Evolutionary conservation across 768 basidiomycete species (phyloP), one percentile per base, ranked within the genome.

Genomic region (Auriscalpium vulgare): DNA sequence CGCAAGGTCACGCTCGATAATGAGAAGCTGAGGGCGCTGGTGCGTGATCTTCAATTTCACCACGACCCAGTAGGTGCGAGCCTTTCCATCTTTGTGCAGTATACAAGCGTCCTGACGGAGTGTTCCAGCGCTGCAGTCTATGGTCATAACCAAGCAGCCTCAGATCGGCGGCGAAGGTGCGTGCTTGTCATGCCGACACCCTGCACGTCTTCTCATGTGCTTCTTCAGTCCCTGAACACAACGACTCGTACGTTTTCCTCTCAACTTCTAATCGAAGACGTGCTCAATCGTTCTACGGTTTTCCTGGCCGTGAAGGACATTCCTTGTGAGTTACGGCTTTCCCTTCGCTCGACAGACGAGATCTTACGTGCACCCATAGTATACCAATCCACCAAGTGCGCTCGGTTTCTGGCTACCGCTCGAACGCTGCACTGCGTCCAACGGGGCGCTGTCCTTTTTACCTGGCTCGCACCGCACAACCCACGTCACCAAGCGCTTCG

Each of bases 341-440:
- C 53, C 37, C 38, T 4, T 55, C 17, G 29, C 4, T 29, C 29
- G 7, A 36, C 21, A 29, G 21, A 35, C 16, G 36, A 37, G 52
- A 52, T 35, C 23, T 21, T 58, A 34, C 65, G 29, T 11, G 50
- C 36, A 14, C 40, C 23, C 8, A 10, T 67, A 98, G 84, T 97
- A 95, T 71, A 97, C 95, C 9, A 76, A 88, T 43, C 97, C 97
- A 10, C 90, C 90, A 0, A 85, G 84, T 9, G 97, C 97, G 0
- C 79, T 98, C 19, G 97, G 97, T 2, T 91, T 95, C 67, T 99
- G 97, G 97, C 89, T 98, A 56, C 91, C 95, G 0, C 74, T 99
- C 38, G 95, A 98, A 68, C 78, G 81, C 56, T 97, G 94, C 69
- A 94, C 93, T 6, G 66, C 78, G 2, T 71, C 73, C 46, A 95